phyloP scores from a whole-genome alignment of 345 rosid genomes.

The Pseudoturritis turrita region DNA sequence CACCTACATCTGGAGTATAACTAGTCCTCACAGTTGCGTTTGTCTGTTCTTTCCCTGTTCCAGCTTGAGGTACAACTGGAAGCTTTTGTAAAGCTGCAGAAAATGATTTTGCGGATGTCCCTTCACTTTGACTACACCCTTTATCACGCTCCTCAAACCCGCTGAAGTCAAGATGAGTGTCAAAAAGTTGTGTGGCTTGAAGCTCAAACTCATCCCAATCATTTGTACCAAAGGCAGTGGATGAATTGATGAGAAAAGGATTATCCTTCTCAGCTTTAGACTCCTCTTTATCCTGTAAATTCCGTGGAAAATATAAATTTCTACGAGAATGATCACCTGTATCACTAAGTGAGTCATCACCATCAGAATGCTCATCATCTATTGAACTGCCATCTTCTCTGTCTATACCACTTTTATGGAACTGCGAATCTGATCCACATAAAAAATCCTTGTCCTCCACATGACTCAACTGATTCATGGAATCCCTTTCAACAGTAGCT shows the following conservation, averaged over 20 bases:
- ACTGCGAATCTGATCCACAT: slow-evolving; percentile 24
- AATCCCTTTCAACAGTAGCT: slow-evolving; percentile 16
- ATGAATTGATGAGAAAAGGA: slow-evolving; percentile 63
- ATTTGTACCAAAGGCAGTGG: slow-evolving; percentile 79
- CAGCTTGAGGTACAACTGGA: slow-evolving; percentile 32
- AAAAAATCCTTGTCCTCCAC: slow-evolving; percentile 14
- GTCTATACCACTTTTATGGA: slow-evolving; percentile 15
- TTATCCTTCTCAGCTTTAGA: slow-evolving; percentile 36
- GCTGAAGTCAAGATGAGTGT: slow-evolving; percentile 34
- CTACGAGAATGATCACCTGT: slow-evolving; percentile 44
- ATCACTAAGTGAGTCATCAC: slow-evolving; percentile 60
- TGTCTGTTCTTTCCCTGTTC: slow-evolving; percentile 21
- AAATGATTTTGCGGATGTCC: slow-evolving; percentile 7
- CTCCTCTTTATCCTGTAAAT: slow-evolving; percentile 14
- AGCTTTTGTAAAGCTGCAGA: slow-evolving; percentile 7
- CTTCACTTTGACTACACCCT: slow-evolving; percentile 29
- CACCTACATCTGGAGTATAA: slow-evolving; percentile 32
- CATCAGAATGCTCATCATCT: slow-evolving; percentile 50
- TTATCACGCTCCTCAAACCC: slow-evolving; percentile 30
- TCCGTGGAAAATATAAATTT: slow-evolving; percentile 29
- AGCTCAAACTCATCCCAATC: slow-evolving; percentile 92
- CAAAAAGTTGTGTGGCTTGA: slow-evolving; percentile 42
- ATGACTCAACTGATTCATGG: slow-evolving; percentile 13
- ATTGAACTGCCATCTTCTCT: slow-evolving; percentile 39
- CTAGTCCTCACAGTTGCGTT: slow-evolving; percentile 17